Base-by-base conservation (phyloP, 1,139 yeast species). In the Diutina scorzettiae region DNA sequence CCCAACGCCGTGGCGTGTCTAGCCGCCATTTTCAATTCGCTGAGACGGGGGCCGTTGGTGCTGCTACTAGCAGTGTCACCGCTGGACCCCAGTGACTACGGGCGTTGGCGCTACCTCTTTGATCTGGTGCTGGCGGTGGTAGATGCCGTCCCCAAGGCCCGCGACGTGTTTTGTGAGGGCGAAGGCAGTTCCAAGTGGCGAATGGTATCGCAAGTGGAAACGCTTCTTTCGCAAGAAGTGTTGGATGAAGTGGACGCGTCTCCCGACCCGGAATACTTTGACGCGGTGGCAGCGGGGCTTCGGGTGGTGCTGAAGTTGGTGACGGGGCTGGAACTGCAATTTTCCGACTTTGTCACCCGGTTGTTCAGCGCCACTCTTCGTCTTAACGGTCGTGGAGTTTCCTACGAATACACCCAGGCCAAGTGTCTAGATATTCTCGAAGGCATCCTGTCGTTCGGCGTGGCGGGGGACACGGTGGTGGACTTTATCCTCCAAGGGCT, bases 51-150 rank as follows among this genome's bases (percentile, higher is more conserved):
- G 8, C 39, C 27, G 3, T 23, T 34, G n/a, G 19, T 34, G 2
- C 28, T 6, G 17, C 11, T 34, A 4, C 28, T 34, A 9, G 39
- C 25, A 12, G 20, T 25, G 3, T 16, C 37, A 4, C 37, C 37
- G 3, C 17, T 11, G 8, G 29, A 34, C 18, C 3, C 20, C 9
- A 16, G 19, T 14, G 39, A 34, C 17, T 34, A 34, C 28, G 39
- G 39, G 6, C 11, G 39, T 5, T 34, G 39, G 39, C 24, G 23
- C 5, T 34, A 34, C 19, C 39, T 21, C 19, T 34, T 34, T 23
- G 25, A 34, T 23, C 39, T 34, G 39, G 24, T 34, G 24, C 27
- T 23, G 18, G 27, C 28, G 19, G 25, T 34, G 27, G 39, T 34
- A n/a, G 29, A 21, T 16, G 28, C 28, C 5, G 28, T 34, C 1